Conservation (phyloP, 306 rosid genomes). For the Lathyrus sativus region DNA sequence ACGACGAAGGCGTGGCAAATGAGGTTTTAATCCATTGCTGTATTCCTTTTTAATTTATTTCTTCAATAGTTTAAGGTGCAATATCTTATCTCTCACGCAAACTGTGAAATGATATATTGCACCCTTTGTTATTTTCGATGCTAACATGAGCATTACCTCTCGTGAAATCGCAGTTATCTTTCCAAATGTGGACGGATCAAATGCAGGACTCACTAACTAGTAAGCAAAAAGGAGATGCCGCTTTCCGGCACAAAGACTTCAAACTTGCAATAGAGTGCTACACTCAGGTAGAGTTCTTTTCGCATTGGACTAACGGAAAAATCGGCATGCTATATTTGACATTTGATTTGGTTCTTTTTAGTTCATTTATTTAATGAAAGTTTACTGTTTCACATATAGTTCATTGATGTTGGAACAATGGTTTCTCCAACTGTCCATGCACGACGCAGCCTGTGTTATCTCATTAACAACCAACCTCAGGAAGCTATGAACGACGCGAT, state of each 20-base stretch:
- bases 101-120: not conserved
- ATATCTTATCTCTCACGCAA: not conserved
- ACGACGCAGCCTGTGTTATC: conserved; percentile 69
- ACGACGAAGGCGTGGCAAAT: conserved; percentile 75
- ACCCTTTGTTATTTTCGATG: not conserved
- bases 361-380: conserved; percentile 9
- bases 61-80: not conserved
- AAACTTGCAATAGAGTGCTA: conserved; percentile 63
- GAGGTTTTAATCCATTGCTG: conserved; percentile 49
- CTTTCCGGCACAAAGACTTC: conserved; percentile 66
- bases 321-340: conserved; percentile 7
- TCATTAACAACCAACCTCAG: conserved; percentile 63
- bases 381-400: conserved; percentile 46
- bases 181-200: conserved; percentile 81
- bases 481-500: conserved; percentile 71
- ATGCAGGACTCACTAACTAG: conserved; percentile 74
- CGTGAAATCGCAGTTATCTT: conserved; percentile 55
- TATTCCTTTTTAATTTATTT: not conserved
- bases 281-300: conserved; percentile 58
- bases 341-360: conserved; percentile 5
- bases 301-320: conserved; percentile 16
- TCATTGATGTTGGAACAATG: conserved; percentile 76
- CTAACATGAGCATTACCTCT: conserved; percentile 31
- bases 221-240: conserved; percentile 69
- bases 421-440: conserved; percentile 74